Base-by-base conservation (phyloP, 176 grass and related monocot genomes). In the Zea mays region DNA sequence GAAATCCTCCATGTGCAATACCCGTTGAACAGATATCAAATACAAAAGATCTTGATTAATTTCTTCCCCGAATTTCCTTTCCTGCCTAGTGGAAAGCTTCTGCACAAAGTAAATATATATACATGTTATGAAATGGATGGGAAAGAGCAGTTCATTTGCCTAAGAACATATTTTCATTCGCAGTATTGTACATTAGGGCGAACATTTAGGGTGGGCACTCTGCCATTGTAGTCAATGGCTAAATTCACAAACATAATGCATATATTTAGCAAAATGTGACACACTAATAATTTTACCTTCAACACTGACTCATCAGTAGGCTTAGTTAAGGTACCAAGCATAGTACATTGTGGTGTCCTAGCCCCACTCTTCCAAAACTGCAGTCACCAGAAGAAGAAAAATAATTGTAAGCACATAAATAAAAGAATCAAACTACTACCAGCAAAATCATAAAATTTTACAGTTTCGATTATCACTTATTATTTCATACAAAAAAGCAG, bases 271-370 rank as follows among this genome's bases (percentile, higher is more conserved):
- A 88, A 71, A 45, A 27, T 82, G 56, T 20, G 54, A 65, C 6
- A 38, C 1, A 13, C 12, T 58, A 74, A 52, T 62, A 58, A 10
- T 41, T 16, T 76, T 77, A 91, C 94, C 88, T 93, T 93, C 56
- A 93, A 73, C 51, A 88, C 84, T 81, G 85, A 78, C 72, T 85
- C 76, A 79, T 91, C 27, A 34, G 38, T 80, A 65, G 88, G 86
- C 73, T 91, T 97, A 37, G 74, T 88, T 79, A 93, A 87, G 19
- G 67, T 76, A 72, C 94, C 94, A 35, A 93, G 66, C 60, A 97
- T 62, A 13, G 88, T 97, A 80, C 94, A 97, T 97, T 97, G 94
- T 10, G 91, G 94, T 81, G 94, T 91, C 66, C 91, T 91, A 43
- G 85, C 86, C 19, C 82, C 27, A 76, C 84, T 91, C 87, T 97